Base-by-base conservation (phyloP, 2,329 filamentous ascomycete genomes). In the Alternaria alternata region DNA sequence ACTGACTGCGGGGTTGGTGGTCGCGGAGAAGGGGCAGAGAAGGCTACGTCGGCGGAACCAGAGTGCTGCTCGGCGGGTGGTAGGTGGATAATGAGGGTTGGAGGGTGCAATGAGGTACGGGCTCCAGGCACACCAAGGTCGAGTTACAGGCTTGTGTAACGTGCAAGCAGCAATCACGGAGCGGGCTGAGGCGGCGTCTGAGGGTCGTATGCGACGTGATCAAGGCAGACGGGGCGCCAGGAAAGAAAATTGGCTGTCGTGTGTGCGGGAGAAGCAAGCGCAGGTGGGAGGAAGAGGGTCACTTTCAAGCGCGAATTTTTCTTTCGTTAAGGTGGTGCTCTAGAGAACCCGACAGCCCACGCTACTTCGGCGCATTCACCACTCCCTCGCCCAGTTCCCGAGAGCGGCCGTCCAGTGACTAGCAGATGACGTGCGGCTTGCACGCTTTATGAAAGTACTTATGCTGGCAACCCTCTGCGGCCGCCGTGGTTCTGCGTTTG, bases 171-270 rank as follows among this genome's bases (percentile, higher is more conserved):
- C 67, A 61, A 62, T 56, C 64, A 65, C 47, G 66, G 59, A 44
- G 46, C 34, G 56, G 64, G 69, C 62, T 66, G 62, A 65, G 66
- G 69, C 65, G 65, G 68, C 71, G 70, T 64, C 65, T 72, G 65
- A 68, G 59, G 61, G 65, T 63, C 70, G 59, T 58, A 48, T 48
- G 59, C 47, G 64, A 68, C 63, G 62, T 59, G 58, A 54, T 67
- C 69, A 63, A 68, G 65, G 66, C 61, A 70, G 66, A 70, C 71
- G 67, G 62, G 62, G 63, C 62, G 66, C 68, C 68, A 64, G 60
- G 51, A 54, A 69, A 65, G 66, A 75, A 72, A 68, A 74, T 75
- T 75, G 70, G 62, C 61, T 58, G 68, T 74, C 72, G 71, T 75
- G 73, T 75, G 73, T 74, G 69, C 63, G 69, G 66, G 65, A 49